Base-by-base conservation (phyloP, 345 rosid species). In the Citrus cavaleriei region DNA sequence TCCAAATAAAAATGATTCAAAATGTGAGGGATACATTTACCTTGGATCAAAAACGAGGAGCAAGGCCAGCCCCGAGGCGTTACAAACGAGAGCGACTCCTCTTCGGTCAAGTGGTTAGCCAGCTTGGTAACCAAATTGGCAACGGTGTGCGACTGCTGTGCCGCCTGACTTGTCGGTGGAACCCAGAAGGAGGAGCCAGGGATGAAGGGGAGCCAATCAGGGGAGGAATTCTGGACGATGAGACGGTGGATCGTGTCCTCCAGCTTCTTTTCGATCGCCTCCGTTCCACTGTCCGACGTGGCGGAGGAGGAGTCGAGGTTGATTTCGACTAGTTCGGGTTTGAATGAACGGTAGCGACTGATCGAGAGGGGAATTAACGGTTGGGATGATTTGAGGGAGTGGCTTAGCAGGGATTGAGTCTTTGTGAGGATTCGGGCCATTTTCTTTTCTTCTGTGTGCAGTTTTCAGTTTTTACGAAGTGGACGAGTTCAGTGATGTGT, bases 161-260 rank as follows among this genome's bases (percentile, higher is more conserved):
- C 51, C 21, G 75, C 70, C 66, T 30, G 80, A 54, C 58, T 16
- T 16, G 58, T 54, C 0, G 83, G 87, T 0, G 90, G 89, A 73
- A 89, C 92, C 86, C 88, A 85, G 62, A 87, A 89, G 46, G 91
- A 89, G 14, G 85, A 79, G 2, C 89, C 92, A 6, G 89, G 89
- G 0, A 85, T 49, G 60, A 89, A 84, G 66, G 89, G 88, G 3
- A 89, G 86, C 90, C 90, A 89, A 75, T 85, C 85, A 0, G 92
- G 89, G 7, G 89, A 72, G 22, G 89, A 84, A 14, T 83, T 85
- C 40, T 79, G 83, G 34, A 89, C 85, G 25, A 80, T 69, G 68
- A 84, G 59, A 62, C 82, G 82, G 9, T 86, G 74, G 42, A 89
- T 68, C 55, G 84, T 75, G 2, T 85, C 88, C 78, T 87, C 86